Percentiles rank a stretch among this genome's conserved stretches.
These are phyloP conservation scores for Sarocladium brachiariae DNA, from an alignment of 2,329 filamentous ascomycete genomes.

Conservation along the genomic window DNA sequence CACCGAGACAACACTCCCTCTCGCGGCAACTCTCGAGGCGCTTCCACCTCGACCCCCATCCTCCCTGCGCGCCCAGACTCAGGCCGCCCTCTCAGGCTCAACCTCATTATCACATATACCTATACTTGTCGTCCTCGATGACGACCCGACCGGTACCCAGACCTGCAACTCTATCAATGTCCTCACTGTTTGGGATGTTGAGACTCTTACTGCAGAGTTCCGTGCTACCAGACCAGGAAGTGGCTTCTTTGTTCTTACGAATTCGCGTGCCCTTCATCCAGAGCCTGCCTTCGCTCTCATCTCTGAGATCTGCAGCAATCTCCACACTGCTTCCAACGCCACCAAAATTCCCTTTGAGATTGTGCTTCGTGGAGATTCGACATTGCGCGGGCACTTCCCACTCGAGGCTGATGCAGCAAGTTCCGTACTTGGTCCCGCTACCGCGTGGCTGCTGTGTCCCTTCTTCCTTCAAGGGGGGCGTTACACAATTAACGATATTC, in stretches of 20 bases:
- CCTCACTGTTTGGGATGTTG: slow-evolving; percentile 45
- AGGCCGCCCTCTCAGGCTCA: background rate
- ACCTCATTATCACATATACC: slow-evolving; percentile 13
- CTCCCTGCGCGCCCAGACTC: slow-evolving; percentile 16
- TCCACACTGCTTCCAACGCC: slow-evolving; percentile 35
- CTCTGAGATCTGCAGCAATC: slow-evolving; percentile 41
- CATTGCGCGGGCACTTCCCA: slow-evolving; percentile 49
- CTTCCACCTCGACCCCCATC: slow-evolving; percentile 24
- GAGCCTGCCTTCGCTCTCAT: slow-evolving; percentile 40
- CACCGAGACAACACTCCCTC: background rate
- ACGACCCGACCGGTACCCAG: slow-evolving; percentile 53
- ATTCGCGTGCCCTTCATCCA: slow-evolving; percentile 48
- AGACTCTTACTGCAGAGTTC: slow-evolving; percentile 38
- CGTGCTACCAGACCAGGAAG: slow-evolving; percentile 22
- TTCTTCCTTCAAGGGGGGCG: slow-evolving; percentile 54
- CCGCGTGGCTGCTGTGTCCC: slow-evolving; percentile 49
- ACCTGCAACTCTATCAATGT: slow-evolving; percentile 53
- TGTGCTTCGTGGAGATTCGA: slow-evolving; percentile 51
- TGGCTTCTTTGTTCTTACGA: slow-evolving; percentile 56
- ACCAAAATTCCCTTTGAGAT: slow-evolving; percentile 40
- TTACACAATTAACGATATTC: slow-evolving; percentile 49
- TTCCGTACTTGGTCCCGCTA: slow-evolving; percentile 39
- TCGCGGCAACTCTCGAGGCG: slow-evolving; percentile 18
- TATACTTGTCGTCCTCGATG: slow-evolving; percentile 38
- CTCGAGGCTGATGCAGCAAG: slow-evolving; percentile 46